phyloP scores from a whole-genome alignment of 2,329 filamentous ascomycete species.

The Thyridium curvatum region DNA sequence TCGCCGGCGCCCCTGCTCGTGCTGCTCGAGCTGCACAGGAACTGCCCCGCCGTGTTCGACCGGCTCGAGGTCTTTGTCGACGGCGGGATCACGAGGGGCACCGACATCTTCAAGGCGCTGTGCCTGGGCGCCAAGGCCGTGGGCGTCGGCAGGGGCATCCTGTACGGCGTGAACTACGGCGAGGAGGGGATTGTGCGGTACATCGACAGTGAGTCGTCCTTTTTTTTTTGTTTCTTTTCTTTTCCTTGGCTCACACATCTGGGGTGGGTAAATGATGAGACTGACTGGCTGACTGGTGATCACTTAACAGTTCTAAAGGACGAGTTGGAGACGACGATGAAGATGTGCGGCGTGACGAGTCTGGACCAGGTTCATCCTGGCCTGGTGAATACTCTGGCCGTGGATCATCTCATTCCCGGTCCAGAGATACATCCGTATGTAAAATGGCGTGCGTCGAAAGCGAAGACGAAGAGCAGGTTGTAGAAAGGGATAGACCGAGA shows the following conservation, averaged over 20 bases:
- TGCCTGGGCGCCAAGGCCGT: slow-evolving; percentile 59
- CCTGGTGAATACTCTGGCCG: slow-evolving; percentile 47
- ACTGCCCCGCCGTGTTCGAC: slow-evolving; percentile 54
- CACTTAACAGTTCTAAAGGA: slow-evolving; percentile 40
- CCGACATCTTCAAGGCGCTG: slow-evolving; percentile 61
- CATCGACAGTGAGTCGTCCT: slow-evolving; percentile 39
- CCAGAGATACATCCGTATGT: slow-evolving; percentile 38
- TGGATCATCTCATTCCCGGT: slow-evolving; percentile 38
- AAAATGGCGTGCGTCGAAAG: slow-evolving; percentile 19
- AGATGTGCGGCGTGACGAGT: slow-evolving; percentile 56
- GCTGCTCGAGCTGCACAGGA: slow-evolving; percentile 55
- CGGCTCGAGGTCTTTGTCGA: slow-evolving; percentile 58
- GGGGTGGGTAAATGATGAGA: neutral
- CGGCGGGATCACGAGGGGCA: slow-evolving; percentile 58
- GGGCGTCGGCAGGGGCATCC: slow-evolving; percentile 54
- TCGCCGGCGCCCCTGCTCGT: slow-evolving; percentile 49
- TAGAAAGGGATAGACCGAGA: no score
- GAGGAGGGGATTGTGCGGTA: slow-evolving; percentile 48
- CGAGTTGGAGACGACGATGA: slow-evolving; percentile 61
- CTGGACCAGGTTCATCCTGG: slow-evolving; percentile 55
- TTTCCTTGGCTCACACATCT: neutral
- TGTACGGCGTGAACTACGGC: slow-evolving; percentile 57
- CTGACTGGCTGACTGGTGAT: neutral
- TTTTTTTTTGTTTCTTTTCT: neutral
- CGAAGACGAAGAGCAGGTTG: no score